Evolutionary conservation across 2,329 filamentous ascomycete species (phyloP).

Genomic region (Pseudohalonectria lignicola): DNA sequence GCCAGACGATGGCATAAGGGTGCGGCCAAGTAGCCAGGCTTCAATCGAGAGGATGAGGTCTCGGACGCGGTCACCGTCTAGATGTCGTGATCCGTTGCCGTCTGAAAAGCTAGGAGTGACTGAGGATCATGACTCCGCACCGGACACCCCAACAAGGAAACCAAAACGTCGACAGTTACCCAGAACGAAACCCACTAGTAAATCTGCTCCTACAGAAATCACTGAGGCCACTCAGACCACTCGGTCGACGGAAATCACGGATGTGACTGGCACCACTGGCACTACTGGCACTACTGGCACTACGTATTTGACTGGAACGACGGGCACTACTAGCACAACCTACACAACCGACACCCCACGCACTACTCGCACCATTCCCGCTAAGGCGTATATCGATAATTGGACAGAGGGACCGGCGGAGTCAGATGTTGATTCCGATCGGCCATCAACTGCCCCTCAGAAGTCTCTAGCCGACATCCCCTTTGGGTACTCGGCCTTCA

Average conservation of each 20-base stretch:
- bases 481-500: constrained; percentile 56
- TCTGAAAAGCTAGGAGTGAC: background rate
- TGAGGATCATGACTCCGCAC: constrained; percentile 13
- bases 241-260: background rate
- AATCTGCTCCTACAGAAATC: constrained; percentile 5
- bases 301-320: constrained; percentile 1
- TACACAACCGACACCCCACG: background rate
- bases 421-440: too few species aligned
- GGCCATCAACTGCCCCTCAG: constrained; percentile 29
- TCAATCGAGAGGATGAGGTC: constrained; percentile 16
- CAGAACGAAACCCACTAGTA: constrained; percentile 2
- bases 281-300: background rate
- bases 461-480: constrained; percentile 51
- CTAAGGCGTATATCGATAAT: too few species aligned
- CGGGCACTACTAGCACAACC: background rate
- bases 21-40: constrained; percentile 12
- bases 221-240: constrained; percentile 1
- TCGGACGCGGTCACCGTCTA: constrained; percentile 18
- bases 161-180: constrained; percentile 5
- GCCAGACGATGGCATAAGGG: constrained; percentile 23
- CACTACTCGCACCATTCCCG: constrained; percentile 3
- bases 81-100: background rate
- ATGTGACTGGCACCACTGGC: background rate
- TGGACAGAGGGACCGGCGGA: too few species aligned
- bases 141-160: constrained; percentile 11